Percentiles rank a stretch among this genome's conserved stretches.
Evolutionary conservation across 116 monocot species (phyloP).

Genomic region (Dioscorea cayenensis): DNA sequence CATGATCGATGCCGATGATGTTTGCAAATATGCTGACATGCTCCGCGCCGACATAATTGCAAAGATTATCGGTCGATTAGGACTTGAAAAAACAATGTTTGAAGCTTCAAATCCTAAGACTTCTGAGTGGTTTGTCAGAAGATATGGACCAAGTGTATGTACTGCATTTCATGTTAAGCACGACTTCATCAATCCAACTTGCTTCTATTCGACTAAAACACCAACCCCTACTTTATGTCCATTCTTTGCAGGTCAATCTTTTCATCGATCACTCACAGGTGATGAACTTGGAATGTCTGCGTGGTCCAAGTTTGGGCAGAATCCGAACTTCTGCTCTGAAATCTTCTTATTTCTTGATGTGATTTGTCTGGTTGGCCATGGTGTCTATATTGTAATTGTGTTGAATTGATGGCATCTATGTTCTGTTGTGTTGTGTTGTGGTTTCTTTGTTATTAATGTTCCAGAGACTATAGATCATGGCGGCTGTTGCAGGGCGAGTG

Average conservation of each 20-base stretch:
- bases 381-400: too few species aligned
- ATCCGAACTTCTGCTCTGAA: conserved; percentile 22
- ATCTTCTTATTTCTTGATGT: conserved; percentile 29
- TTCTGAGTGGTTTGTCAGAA: conserved; percentile 73
- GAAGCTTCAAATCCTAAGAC: conserved; percentile 48
- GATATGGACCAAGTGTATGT: conserved; percentile 67
- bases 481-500: too few species aligned
- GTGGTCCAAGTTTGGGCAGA: conserved; percentile 35
- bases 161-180: background rate
- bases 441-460: too few species aligned
- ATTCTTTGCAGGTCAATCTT: conserved; percentile 59
- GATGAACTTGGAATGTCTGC: conserved; percentile 79
- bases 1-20: conserved; percentile 80
- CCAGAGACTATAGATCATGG: too few species aligned
- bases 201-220: background rate
- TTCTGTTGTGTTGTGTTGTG: too few species aligned
- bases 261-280: conserved; percentile 72
- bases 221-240: background rate
- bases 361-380: background rate
- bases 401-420: too few species aligned
- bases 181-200: background rate
- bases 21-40: conserved; percentile 54
- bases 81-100: conserved; percentile 83
- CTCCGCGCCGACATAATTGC: conserved; percentile 67
- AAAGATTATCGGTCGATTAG: conserved; percentile 66